A percentile compares a stretch with the other conserved stretches of the same genome.
phyloP scores from a whole-genome alignment of 73 alveolate genomes.

The Diophrys appendiculata region DNA sequence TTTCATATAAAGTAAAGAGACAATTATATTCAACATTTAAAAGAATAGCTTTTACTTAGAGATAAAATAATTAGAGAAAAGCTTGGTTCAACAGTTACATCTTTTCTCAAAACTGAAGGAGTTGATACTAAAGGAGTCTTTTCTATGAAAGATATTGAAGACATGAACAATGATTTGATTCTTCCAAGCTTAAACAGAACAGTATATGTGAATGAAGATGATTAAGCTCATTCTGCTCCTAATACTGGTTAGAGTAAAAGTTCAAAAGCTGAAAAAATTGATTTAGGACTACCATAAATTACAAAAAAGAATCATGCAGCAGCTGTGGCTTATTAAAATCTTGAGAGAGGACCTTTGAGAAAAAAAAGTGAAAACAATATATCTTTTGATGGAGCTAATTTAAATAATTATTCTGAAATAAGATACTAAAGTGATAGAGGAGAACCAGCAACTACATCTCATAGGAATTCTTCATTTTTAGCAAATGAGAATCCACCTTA shows the following conservation, averaged over 20 bases:
- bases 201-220: no score
- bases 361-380: not conserved
- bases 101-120: slow-evolving; percentile 30
- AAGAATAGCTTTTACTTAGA: slow-evolving; percentile 51
- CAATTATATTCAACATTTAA: slow-evolving; percentile 53
- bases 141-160: not conserved
- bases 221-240: no score
- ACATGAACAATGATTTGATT: not conserved
- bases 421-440: not conserved
- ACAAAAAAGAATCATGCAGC: no score
- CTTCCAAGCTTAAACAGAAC: not conserved
- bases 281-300: not conserved
- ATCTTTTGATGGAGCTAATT: not conserved
- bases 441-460: not conserved
- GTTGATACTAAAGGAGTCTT: not conserved
- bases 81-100: slow-evolving; percentile 52
- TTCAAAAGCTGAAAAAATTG: not conserved
- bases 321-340: not conserved
- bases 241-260: not conserved
- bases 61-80: slow-evolving; percentile 60
- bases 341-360: not conserved
- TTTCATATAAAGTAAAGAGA: slow-evolving; percentile 65
- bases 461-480: not conserved
- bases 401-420: not conserved
- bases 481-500: not conserved